Conservation (phyloP, 1,284 basidiomycete genomes). For the Trichosporon sp. region DNA sequence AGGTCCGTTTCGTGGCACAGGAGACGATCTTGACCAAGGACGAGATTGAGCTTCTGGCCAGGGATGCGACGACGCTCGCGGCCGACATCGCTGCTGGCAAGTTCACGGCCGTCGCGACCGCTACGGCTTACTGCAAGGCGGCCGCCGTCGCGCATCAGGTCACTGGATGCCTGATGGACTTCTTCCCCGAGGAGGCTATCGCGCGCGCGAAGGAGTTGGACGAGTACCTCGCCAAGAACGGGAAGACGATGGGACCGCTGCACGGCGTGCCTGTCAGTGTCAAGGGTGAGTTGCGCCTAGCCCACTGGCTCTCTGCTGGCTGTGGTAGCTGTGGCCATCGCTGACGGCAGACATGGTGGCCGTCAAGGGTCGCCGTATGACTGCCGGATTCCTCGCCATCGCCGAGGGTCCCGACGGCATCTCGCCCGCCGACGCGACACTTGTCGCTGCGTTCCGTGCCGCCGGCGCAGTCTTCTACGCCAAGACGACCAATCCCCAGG, state of each 20-base stretch:
- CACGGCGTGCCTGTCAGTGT: slow-evolving; percentile 61
- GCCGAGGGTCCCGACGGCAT: slow-evolving; percentile 11
- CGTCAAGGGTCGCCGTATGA: slow-evolving; percentile 40
- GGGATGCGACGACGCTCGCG: slow-evolving; percentile 40
- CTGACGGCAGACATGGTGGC: slow-evolving; percentile 40
- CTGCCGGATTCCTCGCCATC: slow-evolving; percentile 21
- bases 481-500: slow-evolving; percentile 28
- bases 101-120: slow-evolving; percentile 27
- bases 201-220: slow-evolving; percentile 58
- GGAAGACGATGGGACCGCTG: slow-evolving; percentile 55
- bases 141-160: slow-evolving; percentile 32
- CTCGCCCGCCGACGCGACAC: slow-evolving; percentile 6
- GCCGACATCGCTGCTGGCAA: slow-evolving; percentile 29
- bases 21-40: slow-evolving; percentile 16
- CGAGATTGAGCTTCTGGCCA: slow-evolving; percentile 30
- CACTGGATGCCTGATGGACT: slow-evolving; percentile 65
- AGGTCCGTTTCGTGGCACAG: slow-evolving; percentile 17
- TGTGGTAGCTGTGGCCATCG: background rate
- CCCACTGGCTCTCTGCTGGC: background rate
- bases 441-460: slow-evolving; percentile 20
- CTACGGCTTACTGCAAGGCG: slow-evolving; percentile 27
- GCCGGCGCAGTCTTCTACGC: slow-evolving; percentile 30
- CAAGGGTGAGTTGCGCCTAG: slow-evolving; percentile 43
- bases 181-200: slow-evolving; percentile 60
- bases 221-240: slow-evolving; percentile 52